Evolutionary conservation across 2,329 filamentous ascomycete genomes (phyloP), one percentile per base, ranked within the genome.

Genomic region (Akanthomyces uredinophilus): DNA sequence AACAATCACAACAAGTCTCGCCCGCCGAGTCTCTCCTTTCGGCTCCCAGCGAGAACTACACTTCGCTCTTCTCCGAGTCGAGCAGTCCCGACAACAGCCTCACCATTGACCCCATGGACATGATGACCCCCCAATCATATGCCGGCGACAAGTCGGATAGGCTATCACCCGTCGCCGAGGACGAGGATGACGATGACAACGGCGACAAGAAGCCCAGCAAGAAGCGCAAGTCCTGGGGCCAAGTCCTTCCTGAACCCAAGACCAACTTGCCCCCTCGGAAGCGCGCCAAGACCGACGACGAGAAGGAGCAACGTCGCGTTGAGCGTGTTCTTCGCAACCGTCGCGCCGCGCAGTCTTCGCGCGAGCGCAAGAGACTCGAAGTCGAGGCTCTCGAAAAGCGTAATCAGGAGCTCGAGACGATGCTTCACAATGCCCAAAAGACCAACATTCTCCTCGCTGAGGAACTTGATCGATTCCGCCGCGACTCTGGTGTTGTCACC

Each of bases 171-270:
- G 39, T 54, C 20, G n/a, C 58, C 50, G 62, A 63, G 39, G 57
- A 67, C 37, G 59, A 65, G 6, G 64, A 68, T 1, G 29, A 66
- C 2, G 61, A 67, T 2, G 63, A 65, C 5, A 61, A 66, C 7
- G 61, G 69, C 1, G 84, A 88, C 52, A 91, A 90, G 82, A 95
- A 91, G 79, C 82, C 84, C 1, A 79, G 83, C 41, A 97, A 97
- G 86, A 97, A 97, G 86, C 84, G 95, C 71, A 99, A 98, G 80
- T 98, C 95, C 54, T 99, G 95, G 95, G 95, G 95, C 55, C 95
- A 99, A 77, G 91, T 96, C 74, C 87, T 98, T 46, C 95, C 95
- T 20, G 91, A 96, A 72, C 95, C 95, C 49, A 98, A 97, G 84
- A 98, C 95, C 37, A 96, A 94, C 72, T 86, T 98, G 8, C 94